Conservation (phyloP, 2,329 filamentous ascomycete species). For the Fusarium cicatricum region DNA sequence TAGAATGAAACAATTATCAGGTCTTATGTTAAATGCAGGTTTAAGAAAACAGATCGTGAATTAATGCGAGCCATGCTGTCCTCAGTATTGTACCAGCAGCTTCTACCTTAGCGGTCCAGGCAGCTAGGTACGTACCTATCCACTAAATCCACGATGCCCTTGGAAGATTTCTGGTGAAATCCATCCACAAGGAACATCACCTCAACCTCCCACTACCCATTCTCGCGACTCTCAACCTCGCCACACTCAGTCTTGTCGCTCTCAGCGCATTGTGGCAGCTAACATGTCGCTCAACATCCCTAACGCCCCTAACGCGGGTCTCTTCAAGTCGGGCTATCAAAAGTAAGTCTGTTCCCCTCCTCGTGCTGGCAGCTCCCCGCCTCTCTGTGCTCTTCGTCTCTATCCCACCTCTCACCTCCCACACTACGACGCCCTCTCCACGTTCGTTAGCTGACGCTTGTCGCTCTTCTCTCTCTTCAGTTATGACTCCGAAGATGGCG, state of each 20-base stretch:
- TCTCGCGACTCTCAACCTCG: constrained; percentile 23
- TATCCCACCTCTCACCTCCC: constrained; percentile 9
- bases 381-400: constrained; percentile 30
- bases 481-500: constrained; percentile 99
- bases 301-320: constrained; percentile 87
- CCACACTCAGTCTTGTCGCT: constrained; percentile 29
- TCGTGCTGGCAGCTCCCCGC: constrained; percentile 40
- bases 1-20: no score
- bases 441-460: background rate
- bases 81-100: no score
- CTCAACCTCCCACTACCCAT: constrained; percentile 32
- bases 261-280: constrained; percentile 33
- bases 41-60: no score
- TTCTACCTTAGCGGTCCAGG: constrained; percentile 12
- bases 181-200: constrained; percentile 31
- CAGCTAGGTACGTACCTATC: constrained; percentile 39
- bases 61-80: no score
- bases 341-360: constrained; percentile 67
- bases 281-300: constrained; percentile 96
- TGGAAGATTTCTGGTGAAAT: constrained; percentile 43
- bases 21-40: no score
- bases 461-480: constrained; percentile 55
- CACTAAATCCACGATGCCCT: constrained; percentile 35
- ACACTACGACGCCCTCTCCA: background rate
- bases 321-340: constrained; percentile 97